These are phyloP conservation scores for Penicillium verrucosum DNA, from an alignment of 2,329 filamentous ascomycete genomes.

Conservation along the genomic window DNA sequence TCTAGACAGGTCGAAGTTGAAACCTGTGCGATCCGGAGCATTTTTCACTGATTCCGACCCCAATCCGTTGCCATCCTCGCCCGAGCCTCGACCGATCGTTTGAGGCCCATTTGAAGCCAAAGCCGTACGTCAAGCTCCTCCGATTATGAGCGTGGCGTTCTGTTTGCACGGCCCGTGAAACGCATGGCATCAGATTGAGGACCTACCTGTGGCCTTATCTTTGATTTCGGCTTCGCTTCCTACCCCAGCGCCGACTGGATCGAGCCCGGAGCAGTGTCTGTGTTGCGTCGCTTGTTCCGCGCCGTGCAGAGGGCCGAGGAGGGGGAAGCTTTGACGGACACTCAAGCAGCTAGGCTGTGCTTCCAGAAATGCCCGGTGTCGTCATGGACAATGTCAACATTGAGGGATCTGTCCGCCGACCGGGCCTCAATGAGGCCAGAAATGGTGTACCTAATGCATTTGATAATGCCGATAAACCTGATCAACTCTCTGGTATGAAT, in stretches of 20 bases:
- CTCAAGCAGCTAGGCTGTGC: slow-evolving; percentile 9
- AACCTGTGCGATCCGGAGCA: neutral
- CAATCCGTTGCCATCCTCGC: neutral
- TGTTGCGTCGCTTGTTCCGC: slow-evolving; percentile 23
- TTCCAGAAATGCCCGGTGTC: slow-evolving; percentile 42
- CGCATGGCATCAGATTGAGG: slow-evolving; percentile 30
- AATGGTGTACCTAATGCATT: slow-evolving; percentile 23
- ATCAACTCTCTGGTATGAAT: slow-evolving; percentile 20
- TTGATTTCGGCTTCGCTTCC: slow-evolving; percentile 27
- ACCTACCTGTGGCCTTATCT: slow-evolving; percentile 13
- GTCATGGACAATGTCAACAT: slow-evolving; percentile 40
- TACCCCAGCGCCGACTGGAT: slow-evolving; percentile 20
- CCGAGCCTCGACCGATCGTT: neutral
- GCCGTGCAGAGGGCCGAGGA: slow-evolving; percentile 30
- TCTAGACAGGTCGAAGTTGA: neutral
- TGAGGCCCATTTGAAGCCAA: neutral
- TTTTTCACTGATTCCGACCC: neutral
- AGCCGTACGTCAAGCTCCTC: slow-evolving; percentile 10
- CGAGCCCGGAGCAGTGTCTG: slow-evolving; percentile 15
- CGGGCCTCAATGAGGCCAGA: slow-evolving; percentile 22
- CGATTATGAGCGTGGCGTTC: slow-evolving; percentile 25
- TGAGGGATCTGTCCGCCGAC: slow-evolving; percentile 27
- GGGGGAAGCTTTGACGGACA: slow-evolving; percentile 23
- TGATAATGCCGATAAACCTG: slow-evolving; percentile 15
- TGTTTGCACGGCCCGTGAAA: slow-evolving; percentile 20